Percentiles rank a stretch among this genome's conserved stretches.
These are phyloP conservation scores for Agrostemma githago DNA, from an alignment of 148 eudicot genomes.

Conservation along the genomic window DNA sequence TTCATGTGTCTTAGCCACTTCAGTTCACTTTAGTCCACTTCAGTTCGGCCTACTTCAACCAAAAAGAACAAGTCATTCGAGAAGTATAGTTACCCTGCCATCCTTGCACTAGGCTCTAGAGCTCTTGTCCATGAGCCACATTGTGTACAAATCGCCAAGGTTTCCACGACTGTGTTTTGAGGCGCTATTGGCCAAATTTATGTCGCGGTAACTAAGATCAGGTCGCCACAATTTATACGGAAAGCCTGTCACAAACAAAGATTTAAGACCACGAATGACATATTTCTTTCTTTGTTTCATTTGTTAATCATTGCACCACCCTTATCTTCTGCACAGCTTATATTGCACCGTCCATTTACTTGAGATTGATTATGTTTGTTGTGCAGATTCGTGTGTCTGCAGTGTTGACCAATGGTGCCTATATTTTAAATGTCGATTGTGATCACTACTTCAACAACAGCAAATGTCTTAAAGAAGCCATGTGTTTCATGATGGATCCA, in stretches of 20 bases:
- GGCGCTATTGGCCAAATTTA: not conserved
- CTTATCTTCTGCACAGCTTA: not conserved
- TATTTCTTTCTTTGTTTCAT: not conserved
- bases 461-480: conserved; percentile 94
- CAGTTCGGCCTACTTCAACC: too few species aligned
- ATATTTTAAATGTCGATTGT: conserved; percentile 87
- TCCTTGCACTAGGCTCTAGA: not conserved
- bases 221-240: not conserved
- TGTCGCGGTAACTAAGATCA: not conserved
- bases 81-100: not conserved
- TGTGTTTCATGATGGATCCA: conserved; percentile 99
- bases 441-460: conserved; percentile 99
- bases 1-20: too few species aligned
- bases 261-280: not conserved
- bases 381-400: conserved; percentile 94
- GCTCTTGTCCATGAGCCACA: not conserved
- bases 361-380: conserved; percentile 6
- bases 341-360: not conserved
- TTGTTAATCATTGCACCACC: not conserved
- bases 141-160: not conserved
- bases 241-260: not conserved
- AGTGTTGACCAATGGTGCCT: conserved; percentile 95
- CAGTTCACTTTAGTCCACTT: too few species aligned
- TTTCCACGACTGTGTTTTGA: not conserved
- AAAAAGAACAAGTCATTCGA: not conserved